phyloP scores from a whole-genome alignment of 2,329 filamentous ascomycete genomes.

The Epichloe festucae region DNA sequence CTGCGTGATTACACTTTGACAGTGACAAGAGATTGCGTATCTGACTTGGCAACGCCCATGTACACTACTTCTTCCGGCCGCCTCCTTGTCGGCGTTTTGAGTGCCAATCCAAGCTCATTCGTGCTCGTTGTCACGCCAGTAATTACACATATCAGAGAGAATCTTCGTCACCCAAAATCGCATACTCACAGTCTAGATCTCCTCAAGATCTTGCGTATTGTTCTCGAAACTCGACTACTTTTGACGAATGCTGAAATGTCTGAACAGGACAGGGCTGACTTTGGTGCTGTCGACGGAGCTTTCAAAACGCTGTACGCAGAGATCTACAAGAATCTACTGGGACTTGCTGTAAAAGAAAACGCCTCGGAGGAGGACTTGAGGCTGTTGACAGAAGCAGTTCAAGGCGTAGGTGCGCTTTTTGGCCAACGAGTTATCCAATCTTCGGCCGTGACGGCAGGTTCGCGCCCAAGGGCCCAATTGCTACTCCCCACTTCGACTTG shows the following conservation, averaged over 20 bases:
- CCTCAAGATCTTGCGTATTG: slow-evolving; percentile 35
- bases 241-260: slow-evolving; percentile 22
- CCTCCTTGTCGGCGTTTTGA: slow-evolving; percentile 37
- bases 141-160: slow-evolving; percentile 36
- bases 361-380: slow-evolving; percentile 25
- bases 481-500: slow-evolving; percentile 23
- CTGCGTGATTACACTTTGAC: slow-evolving; percentile 33
- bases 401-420: slow-evolving; percentile 32
- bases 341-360: slow-evolving; percentile 14
- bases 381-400: slow-evolving; percentile 29
- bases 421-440: slow-evolving; percentile 20
- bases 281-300: slow-evolving; percentile 21
- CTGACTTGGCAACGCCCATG: slow-evolving; percentile 38
- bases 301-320: slow-evolving; percentile 31
- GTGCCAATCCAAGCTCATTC: slow-evolving; percentile 35
- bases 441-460: neutral
- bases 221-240: slow-evolving; percentile 33
- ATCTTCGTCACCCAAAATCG: slow-evolving; percentile 37
- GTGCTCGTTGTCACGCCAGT: slow-evolving; percentile 31
- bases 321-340: slow-evolving; percentile 27
- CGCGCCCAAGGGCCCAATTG: slow-evolving; percentile 8
- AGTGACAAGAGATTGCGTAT: slow-evolving; percentile 39
- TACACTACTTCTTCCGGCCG: slow-evolving; percentile 40
- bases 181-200: slow-evolving; percentile 38
- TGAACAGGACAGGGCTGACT: slow-evolving; percentile 24